Base-by-base conservation (phyloP, 177 flowering plant genomes). In the Telopea speciosissima region DNA sequence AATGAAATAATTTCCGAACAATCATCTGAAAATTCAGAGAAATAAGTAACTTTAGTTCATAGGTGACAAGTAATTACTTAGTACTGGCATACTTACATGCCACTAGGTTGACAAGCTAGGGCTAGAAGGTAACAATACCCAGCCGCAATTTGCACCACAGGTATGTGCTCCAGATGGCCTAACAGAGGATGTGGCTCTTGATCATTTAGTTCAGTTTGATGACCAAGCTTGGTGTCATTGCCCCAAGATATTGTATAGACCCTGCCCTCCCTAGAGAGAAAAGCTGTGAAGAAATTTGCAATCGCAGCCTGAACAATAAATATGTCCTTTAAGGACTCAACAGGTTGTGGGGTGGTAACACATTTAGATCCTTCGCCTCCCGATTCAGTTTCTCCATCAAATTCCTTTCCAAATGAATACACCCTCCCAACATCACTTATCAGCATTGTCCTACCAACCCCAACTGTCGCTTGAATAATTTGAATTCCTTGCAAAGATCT, bases 211-310 rank as follows among this genome's bases (percentile, higher is more conserved):
- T 96, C 96, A 25, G 97, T 91, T 66, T 87, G 93, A 76, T 96
- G 98, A 68, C 98, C 98, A 40, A 96, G 96, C 74, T 74, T 93
- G 7, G 70, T 78, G 65, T 93, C 95, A 24, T 68, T 85, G 22
- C 99, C 99, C 99, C 98, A 96, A 31, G 96, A 93, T 73, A 96
- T 89, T 7, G 98, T 96, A 73, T 96, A 93, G 21, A 96, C 93
- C 69, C 81, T 84, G 62, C 99, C 99, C 79, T 96, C 98, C 81
- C 99, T 84, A 1, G 99, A 96, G 61, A 96, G 79, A 26, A 93
- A 86, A 24, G 98, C 98, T 2, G 96, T 93, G 80, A 96, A 96
- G 87, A 91, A 91, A 70, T 91, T 90, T 36, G 95, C 98, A 69
- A 96, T 87, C 36, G 96, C 98, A 70, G 93, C 99, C 85, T 96